phyloP scores from a whole-genome alignment of 345 rosid genomes.

The Eucalyptus cloeziana region DNA sequence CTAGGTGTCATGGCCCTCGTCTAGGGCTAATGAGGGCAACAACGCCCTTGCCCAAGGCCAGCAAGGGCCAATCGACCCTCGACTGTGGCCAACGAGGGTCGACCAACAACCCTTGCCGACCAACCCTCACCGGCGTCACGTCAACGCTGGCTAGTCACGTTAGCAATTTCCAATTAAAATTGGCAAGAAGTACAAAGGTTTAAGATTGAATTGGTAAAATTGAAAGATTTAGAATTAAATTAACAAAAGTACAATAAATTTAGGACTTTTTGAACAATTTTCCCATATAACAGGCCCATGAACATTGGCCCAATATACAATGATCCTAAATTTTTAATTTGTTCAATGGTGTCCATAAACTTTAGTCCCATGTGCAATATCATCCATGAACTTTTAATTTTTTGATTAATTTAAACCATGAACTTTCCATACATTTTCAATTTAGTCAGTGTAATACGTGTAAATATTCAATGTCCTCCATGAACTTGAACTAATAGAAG shows the following conservation, averaged over 20 bases:
- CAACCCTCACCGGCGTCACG: fast-evolving
- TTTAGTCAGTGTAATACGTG: neutral
- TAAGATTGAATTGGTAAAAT: too few relatives aligned
- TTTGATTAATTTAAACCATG: neutral
- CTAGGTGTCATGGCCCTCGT: fast-evolving
- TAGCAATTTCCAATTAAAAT: too few relatives aligned
- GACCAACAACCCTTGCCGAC: fast-evolving
- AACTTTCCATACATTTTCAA: neutral
- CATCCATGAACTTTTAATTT: neutral
- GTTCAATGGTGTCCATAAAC: neutral
- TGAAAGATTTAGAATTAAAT: too few relatives aligned
- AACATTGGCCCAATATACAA: neutral
- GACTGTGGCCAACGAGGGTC: fast-evolving
- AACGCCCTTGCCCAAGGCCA: fast-evolving
- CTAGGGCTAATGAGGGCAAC: too few relatives aligned
- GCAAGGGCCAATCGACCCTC: fast-evolving
- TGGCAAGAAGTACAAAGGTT: fast-evolving
- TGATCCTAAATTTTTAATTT: neutral
- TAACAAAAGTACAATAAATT: too few relatives aligned
- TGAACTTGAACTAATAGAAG: neutral
- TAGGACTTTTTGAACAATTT: too few relatives aligned
- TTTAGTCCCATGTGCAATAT: neutral
- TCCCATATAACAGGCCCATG: too few relatives aligned
- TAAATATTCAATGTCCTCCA: neutral
- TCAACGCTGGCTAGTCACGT: too few relatives aligned